These are phyloP conservation scores for Wickerhamomyces silvicola DNA, from an alignment of 805 yeast genomes.

Conservation along the genomic window DNA sequence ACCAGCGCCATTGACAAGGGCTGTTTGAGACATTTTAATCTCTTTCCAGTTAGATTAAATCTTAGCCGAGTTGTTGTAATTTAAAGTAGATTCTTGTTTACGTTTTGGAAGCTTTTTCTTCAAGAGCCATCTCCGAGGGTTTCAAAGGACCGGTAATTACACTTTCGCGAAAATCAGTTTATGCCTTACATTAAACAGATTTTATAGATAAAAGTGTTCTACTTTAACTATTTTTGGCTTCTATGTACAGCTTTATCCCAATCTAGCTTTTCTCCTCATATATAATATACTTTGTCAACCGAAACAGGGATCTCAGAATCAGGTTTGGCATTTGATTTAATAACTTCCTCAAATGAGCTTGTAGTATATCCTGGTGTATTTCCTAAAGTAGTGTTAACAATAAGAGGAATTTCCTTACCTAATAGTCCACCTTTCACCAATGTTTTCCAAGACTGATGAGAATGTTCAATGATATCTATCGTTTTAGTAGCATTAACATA, in stretches of 20 bases:
- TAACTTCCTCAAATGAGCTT: conserved; percentile 15
- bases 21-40: neutral
- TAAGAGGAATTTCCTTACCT: conserved; percentile 27
- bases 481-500: conserved; percentile 46
- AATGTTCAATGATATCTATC: conserved; percentile 51
- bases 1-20: too few species aligned
- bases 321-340: conserved; percentile 17
- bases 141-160: neutral
- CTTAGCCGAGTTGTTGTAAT: too few species aligned
- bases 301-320: conserved; percentile 35
- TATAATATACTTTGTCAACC: conserved; percentile 30
- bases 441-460: conserved; percentile 61
- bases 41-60: neutral
- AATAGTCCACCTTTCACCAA: conserved; percentile 40
- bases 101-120: neutral
- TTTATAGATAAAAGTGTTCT: neutral
- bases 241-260: too few species aligned
- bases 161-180: too few species aligned
- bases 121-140: neutral
- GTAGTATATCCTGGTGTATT: conserved; percentile 41
- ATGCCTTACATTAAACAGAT: too few species aligned
- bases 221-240: neutral
- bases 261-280: too few species aligned
- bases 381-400: conserved; percentile 52
- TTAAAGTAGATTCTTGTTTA: too few species aligned